Percentiles rank a stretch among this genome's conserved stretches.
Evolutionary conservation across 148 eudicot species (phyloP).

Genomic region (Arctostaphylos glauca): DNA sequence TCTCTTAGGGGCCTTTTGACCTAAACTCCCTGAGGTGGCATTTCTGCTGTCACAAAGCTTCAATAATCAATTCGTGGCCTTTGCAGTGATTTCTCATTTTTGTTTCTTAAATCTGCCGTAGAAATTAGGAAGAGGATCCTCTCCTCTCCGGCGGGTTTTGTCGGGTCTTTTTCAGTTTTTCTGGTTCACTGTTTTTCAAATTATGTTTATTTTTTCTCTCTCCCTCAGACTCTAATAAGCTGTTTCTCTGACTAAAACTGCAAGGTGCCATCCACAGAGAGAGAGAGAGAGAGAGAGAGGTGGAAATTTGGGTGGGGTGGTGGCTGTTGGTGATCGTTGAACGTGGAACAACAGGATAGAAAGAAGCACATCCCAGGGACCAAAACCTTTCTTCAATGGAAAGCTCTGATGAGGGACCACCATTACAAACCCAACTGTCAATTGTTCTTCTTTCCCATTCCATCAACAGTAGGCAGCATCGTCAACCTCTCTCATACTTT

Average conservation of each 20-base stretch:
- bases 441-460: slow-evolving; percentile 5
- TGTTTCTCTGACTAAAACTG: too few species aligned
- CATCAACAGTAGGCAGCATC: neutral
- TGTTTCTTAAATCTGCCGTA: too few species aligned
- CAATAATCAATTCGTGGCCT: neutral
- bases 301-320: neutral
- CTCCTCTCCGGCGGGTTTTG: too few species aligned
- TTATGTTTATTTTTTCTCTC: neutral
- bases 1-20: neutral
- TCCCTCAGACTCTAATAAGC: neutral
- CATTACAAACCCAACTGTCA: slow-evolving; percentile 11
- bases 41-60: neutral
- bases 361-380: neutral
- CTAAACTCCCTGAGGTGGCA: neutral
- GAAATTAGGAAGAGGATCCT: too few species aligned
- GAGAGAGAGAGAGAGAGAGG: neutral
- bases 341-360: slow-evolving; percentile 9
- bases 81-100: neutral
- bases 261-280: slow-evolving; percentile 4
- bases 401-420: slow-evolving; percentile 15
- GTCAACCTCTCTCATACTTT: slow-evolving; percentile 7
- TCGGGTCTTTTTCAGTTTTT: too few species aligned
- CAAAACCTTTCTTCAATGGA: slow-evolving; percentile 16
- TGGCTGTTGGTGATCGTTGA: neutral
- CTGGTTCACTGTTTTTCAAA: neutral